phyloP scores from a whole-genome alignment of 2,329 filamentous ascomycete species.

The Colletotrichum kahawae region DNA sequence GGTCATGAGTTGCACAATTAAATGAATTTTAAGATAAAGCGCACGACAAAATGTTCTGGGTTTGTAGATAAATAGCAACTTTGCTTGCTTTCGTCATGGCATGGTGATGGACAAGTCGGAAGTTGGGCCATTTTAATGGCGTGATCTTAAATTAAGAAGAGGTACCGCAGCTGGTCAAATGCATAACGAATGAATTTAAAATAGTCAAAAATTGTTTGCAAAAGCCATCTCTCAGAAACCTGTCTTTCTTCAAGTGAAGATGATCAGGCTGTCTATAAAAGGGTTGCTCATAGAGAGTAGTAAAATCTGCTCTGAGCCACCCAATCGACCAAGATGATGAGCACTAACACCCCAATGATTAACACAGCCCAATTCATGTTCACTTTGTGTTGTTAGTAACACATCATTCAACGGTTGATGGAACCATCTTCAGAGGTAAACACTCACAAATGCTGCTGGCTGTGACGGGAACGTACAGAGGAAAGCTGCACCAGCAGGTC shows the following conservation, averaged over 20 bases:
- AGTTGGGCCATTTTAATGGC: not conserved
- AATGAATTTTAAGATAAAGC: not conserved
- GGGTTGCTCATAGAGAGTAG: not conserved
- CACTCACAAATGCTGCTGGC: not conserved
- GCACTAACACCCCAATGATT: not conserved
- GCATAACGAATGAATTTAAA: not conserved
- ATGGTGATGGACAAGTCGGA: not conserved
- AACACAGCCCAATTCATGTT: not conserved
- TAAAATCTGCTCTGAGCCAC: not conserved
- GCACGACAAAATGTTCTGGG: rapidly evolving
- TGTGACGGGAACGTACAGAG: not conserved
- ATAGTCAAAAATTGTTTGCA: not conserved
- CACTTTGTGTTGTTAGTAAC: not conserved
- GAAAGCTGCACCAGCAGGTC: not conserved
- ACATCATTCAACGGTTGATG: not conserved
- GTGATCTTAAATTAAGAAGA: not conserved
- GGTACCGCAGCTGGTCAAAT: not conserved
- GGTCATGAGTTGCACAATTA: not conserved
- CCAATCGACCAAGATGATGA: not conserved
- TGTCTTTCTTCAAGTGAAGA: not conserved
- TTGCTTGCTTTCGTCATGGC: not conserved
- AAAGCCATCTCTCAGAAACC: not conserved
- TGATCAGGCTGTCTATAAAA: not conserved
- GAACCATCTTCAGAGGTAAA: not conserved
- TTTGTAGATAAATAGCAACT: not conserved